Base-by-base conservation (phyloP, 805 yeast species). In the Saccharomycopsis capsularis region DNA sequence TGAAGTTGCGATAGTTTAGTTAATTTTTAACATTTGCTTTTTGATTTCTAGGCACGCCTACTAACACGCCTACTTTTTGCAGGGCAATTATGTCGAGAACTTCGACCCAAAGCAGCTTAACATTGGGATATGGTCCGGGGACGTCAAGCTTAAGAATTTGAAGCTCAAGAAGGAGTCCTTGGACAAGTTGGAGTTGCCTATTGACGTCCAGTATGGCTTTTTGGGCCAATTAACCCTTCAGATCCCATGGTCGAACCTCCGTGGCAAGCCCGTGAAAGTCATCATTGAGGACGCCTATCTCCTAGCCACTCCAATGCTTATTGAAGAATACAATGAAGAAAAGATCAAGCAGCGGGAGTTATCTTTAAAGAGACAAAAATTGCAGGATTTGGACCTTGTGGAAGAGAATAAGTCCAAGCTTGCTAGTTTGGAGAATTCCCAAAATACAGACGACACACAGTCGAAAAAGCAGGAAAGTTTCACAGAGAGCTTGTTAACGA, bases 41-140 rank as follows among this genome's bases (percentile, higher is more conserved):
- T n/a, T n/a, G n/a, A n/a, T n/a, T 29, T 15, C 30, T 23, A 27
- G 19, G 16, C 4, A 25, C 21, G 7, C 23, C 18, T 13, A 3
- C n/a, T 27, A 7, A 27, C 25, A 16, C 21, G 11, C 3, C 23
- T 21, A n/a, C 21, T 44, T 42, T 52, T 55, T 4, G 1, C 19
- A 63, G 58, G 88, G 88, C 1, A 71, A 79, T 27, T 88, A 89
- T 63, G 89, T 91, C 43, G 95, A 95, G 67, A 86, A 95, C 66
- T 93, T 93, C 64, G 99, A 93, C 67, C 89, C 98, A 16, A 86
- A 85, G 57, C 96, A 93, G 61, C 69, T 93, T 59, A 90, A 93
- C 58, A 90, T 93, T 48, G 99, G 98, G 3, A 89, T 93, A 30
- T 90, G 98, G 96, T 79, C 89, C 59, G 99, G 99, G 34, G 98